These are phyloP conservation scores for Kazachstania kunashirensis DNA, from an alignment of 805 yeast genomes.

Conservation along the genomic window DNA sequence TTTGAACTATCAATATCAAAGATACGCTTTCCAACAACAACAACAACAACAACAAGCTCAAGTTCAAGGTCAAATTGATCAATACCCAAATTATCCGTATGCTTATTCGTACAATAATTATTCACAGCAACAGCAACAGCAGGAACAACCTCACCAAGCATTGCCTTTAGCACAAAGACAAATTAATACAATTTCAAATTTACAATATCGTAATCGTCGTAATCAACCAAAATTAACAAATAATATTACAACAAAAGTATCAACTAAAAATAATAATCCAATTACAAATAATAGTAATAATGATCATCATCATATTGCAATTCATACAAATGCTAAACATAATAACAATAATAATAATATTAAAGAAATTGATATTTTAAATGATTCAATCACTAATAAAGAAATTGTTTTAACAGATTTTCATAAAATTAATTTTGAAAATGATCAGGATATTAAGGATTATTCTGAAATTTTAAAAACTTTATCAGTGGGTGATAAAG, in stretches of 20 bases:
- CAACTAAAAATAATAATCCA: background rate
- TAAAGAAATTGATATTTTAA: background rate
- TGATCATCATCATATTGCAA: background rate
- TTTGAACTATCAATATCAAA: no score
- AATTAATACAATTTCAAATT: background rate
- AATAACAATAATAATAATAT: background rate
- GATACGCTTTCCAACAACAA: background rate
- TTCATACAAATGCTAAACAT: background rate
- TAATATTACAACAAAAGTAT: background rate
- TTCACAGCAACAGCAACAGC: background rate
- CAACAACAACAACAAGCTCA: background rate
- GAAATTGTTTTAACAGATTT: background rate
- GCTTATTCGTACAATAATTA: no score
- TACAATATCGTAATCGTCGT: background rate
- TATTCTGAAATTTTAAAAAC: background rate
- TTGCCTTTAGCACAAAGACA: background rate
- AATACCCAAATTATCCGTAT: no score
- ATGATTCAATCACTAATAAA: background rate
- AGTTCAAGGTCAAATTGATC: background rate
- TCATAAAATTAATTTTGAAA: background rate
- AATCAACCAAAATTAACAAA: background rate
- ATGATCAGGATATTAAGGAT: slow-evolving; percentile 5
- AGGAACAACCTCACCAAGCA: background rate
- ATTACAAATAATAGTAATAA: background rate
- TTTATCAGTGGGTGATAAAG: slow-evolving; percentile 5